Percentiles rank a stretch among this genome's conserved stretches.
Conservation (phyloP, 495 filamentous ascomycete species). For the Aspergillus baeticus region DNA sequence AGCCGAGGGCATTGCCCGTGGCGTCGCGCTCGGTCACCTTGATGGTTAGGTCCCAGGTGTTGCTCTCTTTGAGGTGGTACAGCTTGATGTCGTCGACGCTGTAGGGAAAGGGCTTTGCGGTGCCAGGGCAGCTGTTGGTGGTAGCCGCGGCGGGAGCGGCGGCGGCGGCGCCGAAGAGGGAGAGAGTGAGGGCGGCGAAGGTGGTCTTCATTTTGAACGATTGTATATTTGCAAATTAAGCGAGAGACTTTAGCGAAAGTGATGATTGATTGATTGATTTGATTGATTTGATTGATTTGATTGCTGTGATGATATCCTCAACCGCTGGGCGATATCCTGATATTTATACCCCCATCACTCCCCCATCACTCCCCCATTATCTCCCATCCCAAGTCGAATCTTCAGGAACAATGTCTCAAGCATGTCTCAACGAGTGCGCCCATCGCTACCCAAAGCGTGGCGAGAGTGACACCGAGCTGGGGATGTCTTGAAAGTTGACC, state of each 20-base stretch:
- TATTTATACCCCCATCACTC: slow-evolving; percentile 2
- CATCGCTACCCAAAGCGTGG: too few species aligned
- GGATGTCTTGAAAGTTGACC: too few species aligned
- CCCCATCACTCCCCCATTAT: too few species aligned
- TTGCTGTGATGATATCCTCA: neutral
- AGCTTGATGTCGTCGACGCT: slow-evolving; percentile 8
- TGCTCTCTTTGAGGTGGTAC: slow-evolving; percentile 9
- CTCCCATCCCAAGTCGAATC: too few species aligned
- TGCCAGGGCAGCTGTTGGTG: neutral
- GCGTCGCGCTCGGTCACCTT: neutral
- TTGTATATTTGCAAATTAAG: neutral
- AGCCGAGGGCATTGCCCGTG: neutral
- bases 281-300: neutral
- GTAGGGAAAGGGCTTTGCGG: neutral
- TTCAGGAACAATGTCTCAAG: neutral
- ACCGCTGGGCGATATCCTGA: neutral
- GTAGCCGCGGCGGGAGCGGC: neutral
- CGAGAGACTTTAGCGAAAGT: neutral
- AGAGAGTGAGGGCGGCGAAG: neutral
- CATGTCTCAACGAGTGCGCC: neutral
- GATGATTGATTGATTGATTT: neutral
- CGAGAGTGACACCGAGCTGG: too few species aligned
- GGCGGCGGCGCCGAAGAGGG: neutral
- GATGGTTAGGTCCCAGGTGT: slow-evolving; percentile 9
- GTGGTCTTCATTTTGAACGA: slow-evolving; percentile 4